Evolutionary conservation across 495 filamentous ascomycete genomes (phyloP), one percentile per base, ranked within the genome.

Genomic region (Bombardia bombarda): DNA sequence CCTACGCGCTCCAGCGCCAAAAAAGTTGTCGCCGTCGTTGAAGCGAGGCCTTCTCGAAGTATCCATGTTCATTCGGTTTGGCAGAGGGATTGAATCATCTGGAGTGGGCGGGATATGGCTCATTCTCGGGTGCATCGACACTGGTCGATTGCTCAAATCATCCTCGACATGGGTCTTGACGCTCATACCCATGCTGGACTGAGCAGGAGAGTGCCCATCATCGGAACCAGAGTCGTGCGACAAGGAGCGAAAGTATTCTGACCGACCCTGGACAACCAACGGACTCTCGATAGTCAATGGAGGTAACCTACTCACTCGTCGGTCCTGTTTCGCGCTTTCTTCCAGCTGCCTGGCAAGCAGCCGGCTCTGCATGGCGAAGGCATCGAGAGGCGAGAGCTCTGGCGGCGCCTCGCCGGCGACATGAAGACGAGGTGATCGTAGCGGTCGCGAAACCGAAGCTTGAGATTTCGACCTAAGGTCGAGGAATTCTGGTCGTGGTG

Each of bases 381-480:
- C 90, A 72, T 97, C 92, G 35, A 98, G 77, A 13, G 92, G 92
- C 2, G 92, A 97, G 37, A 96, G 77, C 23, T 89, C 83, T 13
- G 92, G 92, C 24, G 92, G 90, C 8, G 88, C 74, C 52, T 95
- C 92, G 37, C 90, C 92, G 38, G 84, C 82, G 40, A 82, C 72
- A 57, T 90, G 86, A 47, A 90, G 67, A 40, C 84, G 79, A 32
- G 85, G 83, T 3, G 84, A 87, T 40, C 72, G 70, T 5, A 83
- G 63, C 9, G 76, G 66, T 28, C 72, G 63, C 21, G 68, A 67
- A 62, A 75, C 58, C 17, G 78, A 75, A 14, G 75, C 71, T 43
- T 79, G 75, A 18, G 82, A 84, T 42, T 73, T 70, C 12, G 82
- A 80, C 61, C 79, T 76, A 33, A 73, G 57, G 46, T 85, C 82